Evolutionary conservation across 345 rosid genomes (phyloP), one percentile per base, ranked within the genome.

Genomic region (Schrenkiella parvula): DNA sequence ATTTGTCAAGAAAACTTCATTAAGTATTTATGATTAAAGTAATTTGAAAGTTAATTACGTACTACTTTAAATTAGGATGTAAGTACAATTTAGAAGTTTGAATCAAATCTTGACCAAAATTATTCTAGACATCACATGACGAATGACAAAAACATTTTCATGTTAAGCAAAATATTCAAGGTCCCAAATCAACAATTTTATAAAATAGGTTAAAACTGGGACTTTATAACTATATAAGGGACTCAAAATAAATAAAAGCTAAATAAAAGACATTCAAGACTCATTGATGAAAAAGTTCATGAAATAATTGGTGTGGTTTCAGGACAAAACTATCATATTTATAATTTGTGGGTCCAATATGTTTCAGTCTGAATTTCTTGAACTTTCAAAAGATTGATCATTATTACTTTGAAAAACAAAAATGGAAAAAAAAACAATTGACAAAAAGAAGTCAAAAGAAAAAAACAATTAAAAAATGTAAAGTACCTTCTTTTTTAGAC

Each of bases 401-500:
- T 15, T 12, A 51, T 17, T 17, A 23, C 26, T 17, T 6, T 50
- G 14, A 41, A 53, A 6, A 56, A 26, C 28, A 15, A n/a, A 58
- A 58, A 25, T 15, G 14, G 8, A 42, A 5, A 23, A 50, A 50
- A 50, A 31, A 31, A 50, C 55, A 50, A 23, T n/a, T n/a, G n/a
- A 50, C 9, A 50, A 50, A 50, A 47, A 22, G 6, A 32, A 7
- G 35, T 32, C 29, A 48, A 22, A 26, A 13, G 5, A n/a, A 23
- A 70, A 2, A 51, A 32, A 31, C 17, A 55, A 26, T 52, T 26
- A 4, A 55, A 42, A 15, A 5, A 13, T 23, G 25, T 23, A 23
- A 48, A 50, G n/a, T 61, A 91, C 98, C 98, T 92, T 89, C 39
- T 80, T 66, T 68, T 83, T 85, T 64, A 87, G 76, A 85, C 96